These are phyloP conservation scores for Chalciporus pseudorubinellus DNA, from an alignment of 768 basidiomycete species.

Conservation along the genomic window DNA sequence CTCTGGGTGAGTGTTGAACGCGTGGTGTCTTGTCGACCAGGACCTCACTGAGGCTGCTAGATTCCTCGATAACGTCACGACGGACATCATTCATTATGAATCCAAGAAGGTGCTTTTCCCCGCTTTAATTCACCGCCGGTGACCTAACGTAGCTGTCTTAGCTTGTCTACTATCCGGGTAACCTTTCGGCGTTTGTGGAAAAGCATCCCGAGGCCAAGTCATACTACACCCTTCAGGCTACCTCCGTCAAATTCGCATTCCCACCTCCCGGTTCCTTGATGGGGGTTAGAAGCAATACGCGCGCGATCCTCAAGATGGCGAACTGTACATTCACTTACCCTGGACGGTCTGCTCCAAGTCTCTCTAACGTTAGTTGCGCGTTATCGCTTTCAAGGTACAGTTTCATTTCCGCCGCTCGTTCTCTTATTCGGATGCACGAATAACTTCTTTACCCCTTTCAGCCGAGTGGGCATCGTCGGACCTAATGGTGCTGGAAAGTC, in stretches of 20 bases:
- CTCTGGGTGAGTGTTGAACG: conserved; percentile 68
- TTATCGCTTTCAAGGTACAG: conserved; percentile 85
- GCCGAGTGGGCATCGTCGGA: conserved; percentile 88
- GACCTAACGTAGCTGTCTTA: conserved; percentile 30
- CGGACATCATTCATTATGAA: conserved; percentile 98
- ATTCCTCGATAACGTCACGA: conserved; percentile 93
- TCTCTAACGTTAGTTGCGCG: conserved; percentile 87
- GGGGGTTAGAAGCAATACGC: conserved; percentile 94
- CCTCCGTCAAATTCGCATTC: conserved; percentile 92
- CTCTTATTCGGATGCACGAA: conserved; percentile 9
- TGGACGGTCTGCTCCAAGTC: conserved; percentile 72
- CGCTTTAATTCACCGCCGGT: conserved; percentile 13
- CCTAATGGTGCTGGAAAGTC: conserved; percentile 97
- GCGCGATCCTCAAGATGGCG: conserved; percentile 90
- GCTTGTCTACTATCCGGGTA: conserved; percentile 93
- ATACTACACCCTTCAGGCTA: conserved; percentile 94
- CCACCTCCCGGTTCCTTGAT: conserved; percentile 94
- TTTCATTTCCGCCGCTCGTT: conserved; percentile 24
- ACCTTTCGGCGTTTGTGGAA: conserved; percentile 86
- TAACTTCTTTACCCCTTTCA: conserved; percentile 34
- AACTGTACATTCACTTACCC: conserved; percentile 95
- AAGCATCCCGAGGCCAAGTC: conserved; percentile 91
- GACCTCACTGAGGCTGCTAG: conserved; percentile 35
- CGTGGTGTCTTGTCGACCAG: conserved; percentile 6
- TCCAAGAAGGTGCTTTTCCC: conserved; percentile 66